phyloP scores from a whole-genome alignment of 139 green algal genomes.

The Yamagishiella unicocca region DNA sequence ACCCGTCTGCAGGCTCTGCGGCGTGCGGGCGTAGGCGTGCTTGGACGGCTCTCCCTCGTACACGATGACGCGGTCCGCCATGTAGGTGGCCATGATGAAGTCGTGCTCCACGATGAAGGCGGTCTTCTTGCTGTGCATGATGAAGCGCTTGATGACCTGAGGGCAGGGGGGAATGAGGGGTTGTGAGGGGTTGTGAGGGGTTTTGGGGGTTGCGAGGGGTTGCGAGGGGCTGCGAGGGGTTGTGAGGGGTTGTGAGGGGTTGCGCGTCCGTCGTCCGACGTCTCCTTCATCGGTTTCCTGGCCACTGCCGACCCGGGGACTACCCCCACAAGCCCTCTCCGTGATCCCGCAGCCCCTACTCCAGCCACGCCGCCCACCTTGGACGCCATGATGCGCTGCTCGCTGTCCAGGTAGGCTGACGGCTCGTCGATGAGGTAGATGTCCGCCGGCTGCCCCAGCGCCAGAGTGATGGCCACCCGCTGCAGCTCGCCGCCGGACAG shows the following conservation, averaged over 20 bases:
- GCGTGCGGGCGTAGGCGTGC: conserved; percentile 82
- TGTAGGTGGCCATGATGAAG: conserved; percentile 99
- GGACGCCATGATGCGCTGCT: conserved; percentile 97
- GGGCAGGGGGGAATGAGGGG: too few species aligned
- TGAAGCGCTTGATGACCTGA: conserved; percentile 99
- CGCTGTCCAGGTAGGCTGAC: conserved; percentile 97
- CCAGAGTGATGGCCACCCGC: conserved; percentile 96
- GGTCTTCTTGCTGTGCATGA: conserved; percentile 99
- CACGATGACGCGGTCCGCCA: conserved; percentile 97
- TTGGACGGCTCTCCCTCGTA: conserved; percentile 93
- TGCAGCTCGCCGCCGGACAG: conserved; percentile 94
- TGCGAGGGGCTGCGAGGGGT: too few species aligned
- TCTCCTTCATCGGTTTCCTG: too few species aligned
- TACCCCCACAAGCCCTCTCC: too few species aligned
- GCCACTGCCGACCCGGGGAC: too few species aligned
- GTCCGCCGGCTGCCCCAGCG: conserved; percentile 93
- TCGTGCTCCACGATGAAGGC: conserved; percentile 99
- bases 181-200: too few species aligned
- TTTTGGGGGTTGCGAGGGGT: too few species aligned
- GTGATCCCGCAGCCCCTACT: not conserved
- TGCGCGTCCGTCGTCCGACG: too few species aligned
- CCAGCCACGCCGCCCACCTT: conserved; percentile 74
- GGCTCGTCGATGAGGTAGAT: conserved; percentile 99
- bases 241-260: too few species aligned
- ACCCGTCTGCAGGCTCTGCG: conserved; percentile 86